Percentiles rank a stretch among this genome's conserved stretches.
phyloP scores from a whole-genome alignment of 176 grass and related monocot species.

The Alopecurus myosuroides region DNA sequence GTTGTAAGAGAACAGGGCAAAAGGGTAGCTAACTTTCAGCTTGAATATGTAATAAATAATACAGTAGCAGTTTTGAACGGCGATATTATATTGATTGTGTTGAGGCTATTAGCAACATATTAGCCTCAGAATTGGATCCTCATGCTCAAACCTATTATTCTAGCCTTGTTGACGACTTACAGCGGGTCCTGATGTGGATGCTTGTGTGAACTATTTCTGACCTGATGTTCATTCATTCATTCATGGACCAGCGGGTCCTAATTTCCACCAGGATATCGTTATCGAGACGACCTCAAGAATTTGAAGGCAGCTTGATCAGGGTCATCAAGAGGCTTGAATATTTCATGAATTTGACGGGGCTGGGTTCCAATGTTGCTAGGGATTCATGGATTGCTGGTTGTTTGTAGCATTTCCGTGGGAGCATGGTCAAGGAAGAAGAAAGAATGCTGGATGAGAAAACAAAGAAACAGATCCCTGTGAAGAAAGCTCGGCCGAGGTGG shows the following conservation, averaged over 20 bases:
- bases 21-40: constrained; percentile 37
- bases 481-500: too few relatives aligned
- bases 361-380: not conserved
- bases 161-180: not conserved
- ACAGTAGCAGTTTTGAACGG: too few relatives aligned
- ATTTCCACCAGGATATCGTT: constrained; percentile 71
- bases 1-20: constrained; percentile 33
- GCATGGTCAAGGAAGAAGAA: not conserved
- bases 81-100: too few relatives aligned
- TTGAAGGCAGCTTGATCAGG: constrained; percentile 87
- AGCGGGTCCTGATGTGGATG: constrained; percentile 69
- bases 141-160: not conserved
- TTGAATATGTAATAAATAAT: constrained; percentile 56
- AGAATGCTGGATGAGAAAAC: not conserved
- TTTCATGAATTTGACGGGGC: not conserved
- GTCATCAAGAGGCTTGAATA: constrained; percentile 71
- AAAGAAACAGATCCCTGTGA: too few relatives aligned
- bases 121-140: not conserved
- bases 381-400: not conserved
- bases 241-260: constrained; percentile 62
- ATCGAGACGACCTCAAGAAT: constrained; percentile 63
- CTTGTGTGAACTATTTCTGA: constrained; percentile 59
- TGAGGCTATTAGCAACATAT: not conserved
- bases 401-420: not conserved
- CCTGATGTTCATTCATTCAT: constrained; percentile 63